A percentile compares a stretch with the other conserved stretches of the same genome.
Conservation (phyloP, 2,329 filamentous ascomycete species). For the Dactylellina cionopaga region DNA sequence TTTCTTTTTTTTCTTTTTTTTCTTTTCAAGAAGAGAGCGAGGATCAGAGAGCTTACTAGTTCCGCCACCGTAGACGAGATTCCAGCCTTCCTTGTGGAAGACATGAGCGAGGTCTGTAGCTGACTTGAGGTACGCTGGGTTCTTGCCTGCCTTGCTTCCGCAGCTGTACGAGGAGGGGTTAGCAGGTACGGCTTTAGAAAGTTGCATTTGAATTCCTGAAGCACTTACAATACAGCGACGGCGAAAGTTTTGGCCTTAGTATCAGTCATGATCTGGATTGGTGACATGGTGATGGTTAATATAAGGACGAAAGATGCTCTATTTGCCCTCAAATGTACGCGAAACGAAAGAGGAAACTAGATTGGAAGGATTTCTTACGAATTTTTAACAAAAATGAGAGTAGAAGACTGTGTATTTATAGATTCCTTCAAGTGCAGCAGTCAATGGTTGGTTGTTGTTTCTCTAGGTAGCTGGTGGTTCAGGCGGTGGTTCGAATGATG, state of each 20-base stretch:
- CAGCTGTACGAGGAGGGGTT: conserved; percentile 68
- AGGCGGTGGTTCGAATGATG: conserved; percentile 57
- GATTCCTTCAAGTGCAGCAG: neutral
- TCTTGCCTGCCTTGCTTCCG: conserved; percentile 79
- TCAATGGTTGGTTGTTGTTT: neutral
- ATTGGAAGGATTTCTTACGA: too few species aligned
- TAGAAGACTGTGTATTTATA: too few species aligned
- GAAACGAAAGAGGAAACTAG: neutral
- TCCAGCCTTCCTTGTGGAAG: conserved; percentile 80
- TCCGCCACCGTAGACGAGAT: conserved; percentile 92
- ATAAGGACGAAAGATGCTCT: neutral
- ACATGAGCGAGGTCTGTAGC: conserved; percentile 77
- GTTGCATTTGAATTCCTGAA: neutral
- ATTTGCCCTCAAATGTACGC: too few species aligned
- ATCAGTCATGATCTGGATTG: conserved; percentile 49
- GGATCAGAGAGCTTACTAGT: conserved; percentile 68
- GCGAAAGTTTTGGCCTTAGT: conserved; percentile 66
- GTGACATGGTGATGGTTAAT: conserved; percentile 27
- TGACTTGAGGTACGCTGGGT: conserved; percentile 78
- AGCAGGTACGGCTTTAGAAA: conserved; percentile 48
- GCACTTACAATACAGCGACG: conserved; percentile 83
- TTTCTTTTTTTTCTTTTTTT: neutral
- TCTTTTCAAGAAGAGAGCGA: neutral
- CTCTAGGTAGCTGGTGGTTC: conserved; percentile 60
- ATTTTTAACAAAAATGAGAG: too few species aligned